Base-by-base conservation (phyloP, 225 moss, liverwort and hornwort genomes). In the Physcomitrium patens region DNA sequence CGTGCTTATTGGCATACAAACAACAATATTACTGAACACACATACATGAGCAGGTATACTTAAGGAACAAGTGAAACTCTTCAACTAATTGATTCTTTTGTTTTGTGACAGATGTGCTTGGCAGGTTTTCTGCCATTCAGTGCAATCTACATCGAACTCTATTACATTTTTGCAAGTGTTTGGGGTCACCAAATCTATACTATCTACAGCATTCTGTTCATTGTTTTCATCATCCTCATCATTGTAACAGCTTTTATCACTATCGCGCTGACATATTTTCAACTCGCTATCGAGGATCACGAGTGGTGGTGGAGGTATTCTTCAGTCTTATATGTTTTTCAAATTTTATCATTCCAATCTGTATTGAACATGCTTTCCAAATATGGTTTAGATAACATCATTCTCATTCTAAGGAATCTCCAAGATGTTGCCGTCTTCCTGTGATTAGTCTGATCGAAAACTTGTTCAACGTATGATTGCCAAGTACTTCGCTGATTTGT, bases 221-320 rank as follows among this genome's bases (percentile, higher is more conserved):
- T 97, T 41, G 94, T 97, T 22, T 97, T 94, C 73, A 92, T 93
- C 83, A 97, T 97, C 79, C 91, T 97, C 75, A 80, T 97, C 82
- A 79, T 94, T 44, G 94, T 94, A 12, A 94, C 94, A 42, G 94
- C 93, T 13, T 94, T 91, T 52, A 97, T 97, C 72, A 97, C 94
- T 41, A 94, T 97, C 37, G 93, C 94, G 0, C 85, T 97, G 68
- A 94, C 92, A 20, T 97, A 97, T 75, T 97, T 97, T 48, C 97
- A 97, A 78, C 97, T 97, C 42, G 83, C 92, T 68, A 73, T 89
- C 9, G 97, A 97, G 85, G 97, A 97, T 81, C 93, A 97, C 68
- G 94, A 94, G 61, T 97, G 97, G 97, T 97, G 97, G 97, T 97
- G 97, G 97, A 91, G 97, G 94, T 94, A 82, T 27, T 42, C 63